Evolutionary conservation across 2,329 filamentous ascomycete species (phyloP).

Genomic region (Epichloe glyceriae): DNA sequence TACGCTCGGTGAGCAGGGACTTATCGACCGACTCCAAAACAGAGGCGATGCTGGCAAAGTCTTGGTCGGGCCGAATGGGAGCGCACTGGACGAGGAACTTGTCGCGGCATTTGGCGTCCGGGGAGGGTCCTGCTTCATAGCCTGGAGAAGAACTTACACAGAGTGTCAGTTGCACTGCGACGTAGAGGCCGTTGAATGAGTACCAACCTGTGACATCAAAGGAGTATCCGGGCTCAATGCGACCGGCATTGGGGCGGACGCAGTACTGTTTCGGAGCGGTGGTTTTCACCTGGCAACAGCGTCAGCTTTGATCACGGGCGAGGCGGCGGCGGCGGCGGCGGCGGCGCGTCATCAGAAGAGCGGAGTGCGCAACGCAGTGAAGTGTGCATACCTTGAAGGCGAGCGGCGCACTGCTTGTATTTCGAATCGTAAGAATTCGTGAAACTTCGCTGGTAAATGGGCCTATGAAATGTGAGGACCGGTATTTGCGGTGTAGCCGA

Average conservation of each 20-base stretch:
- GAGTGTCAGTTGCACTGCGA: slow-evolving; percentile 9
- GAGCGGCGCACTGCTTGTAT: slow-evolving; percentile 47
- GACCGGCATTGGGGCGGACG: slow-evolving; percentile 90
- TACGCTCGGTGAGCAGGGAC: slow-evolving; percentile 73
- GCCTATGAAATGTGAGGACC: slow-evolving; percentile 28
- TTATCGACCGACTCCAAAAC: slow-evolving; percentile 78
- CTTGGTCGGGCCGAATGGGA: slow-evolving; percentile 68
- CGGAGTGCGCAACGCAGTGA: neutral
- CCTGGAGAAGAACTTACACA: slow-evolving; percentile 72
- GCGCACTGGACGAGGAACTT: slow-evolving; percentile 97
- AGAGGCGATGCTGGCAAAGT: slow-evolving; percentile 65
- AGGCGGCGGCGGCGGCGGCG: neutral
- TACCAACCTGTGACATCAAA: slow-evolving; percentile 77
- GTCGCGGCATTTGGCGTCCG: slow-evolving; percentile 83
- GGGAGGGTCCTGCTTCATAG: slow-evolving; percentile 92
- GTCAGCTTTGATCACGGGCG: neutral
- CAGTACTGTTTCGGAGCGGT: slow-evolving; percentile 99
- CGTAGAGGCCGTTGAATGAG: neutral
- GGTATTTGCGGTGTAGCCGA: slow-evolving; percentile 1
- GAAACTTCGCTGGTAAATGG: slow-evolving; percentile 55
- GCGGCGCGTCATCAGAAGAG: neutral
- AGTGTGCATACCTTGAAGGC: slow-evolving; percentile 52
- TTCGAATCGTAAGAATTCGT: slow-evolving; percentile 51
- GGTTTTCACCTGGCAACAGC: slow-evolving; percentile 69
- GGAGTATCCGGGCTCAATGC: slow-evolving; percentile 78